These are phyloP conservation scores for Vitis hybrid DNA, from an alignment of 177 flowering plant genomes.

Conservation along the genomic window DNA sequence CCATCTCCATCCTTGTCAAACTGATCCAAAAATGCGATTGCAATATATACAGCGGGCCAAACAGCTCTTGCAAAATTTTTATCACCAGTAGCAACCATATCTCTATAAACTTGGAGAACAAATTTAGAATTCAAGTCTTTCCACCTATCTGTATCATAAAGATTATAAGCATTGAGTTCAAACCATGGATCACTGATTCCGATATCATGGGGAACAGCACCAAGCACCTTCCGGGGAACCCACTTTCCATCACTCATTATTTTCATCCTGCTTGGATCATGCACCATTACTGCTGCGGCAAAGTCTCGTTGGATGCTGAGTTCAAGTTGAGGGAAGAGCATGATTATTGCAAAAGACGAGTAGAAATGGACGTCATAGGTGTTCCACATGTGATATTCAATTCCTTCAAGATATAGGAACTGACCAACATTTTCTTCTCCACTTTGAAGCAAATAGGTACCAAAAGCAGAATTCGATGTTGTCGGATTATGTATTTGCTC, in stretches of 20 bases:
- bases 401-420: slow-evolving; percentile 78
- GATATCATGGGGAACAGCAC: slow-evolving; percentile 92
- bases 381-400: slow-evolving; percentile 81
- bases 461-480: slow-evolving; percentile 49
- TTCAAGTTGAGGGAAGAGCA: slow-evolving; percentile 80
- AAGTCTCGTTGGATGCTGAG: slow-evolving; percentile 87
- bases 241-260: slow-evolving; percentile 50
- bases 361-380: slow-evolving; percentile 94
- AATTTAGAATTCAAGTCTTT: slow-evolving; percentile 81
- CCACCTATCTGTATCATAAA: slow-evolving; percentile 64
- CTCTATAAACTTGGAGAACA: slow-evolving; percentile 83
- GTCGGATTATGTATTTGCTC: slow-evolving; percentile 46
- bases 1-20: slow-evolving; percentile 89
- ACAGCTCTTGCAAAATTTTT: slow-evolving; percentile 62
- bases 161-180: slow-evolving; percentile 67
- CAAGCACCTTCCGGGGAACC: slow-evolving; percentile 69
- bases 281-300: slow-evolving; percentile 84
- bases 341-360: slow-evolving; percentile 64
- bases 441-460: slow-evolving; percentile 51
- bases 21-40: slow-evolving; percentile 86
- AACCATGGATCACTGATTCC: slow-evolving; percentile 80
- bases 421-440: slow-evolving; percentile 85
- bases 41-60: slow-evolving; percentile 84
- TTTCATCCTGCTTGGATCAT: slow-evolving; percentile 64
- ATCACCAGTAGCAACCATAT: slow-evolving; percentile 70